Evolutionary conservation across 192 early-diverging fungal genomes (phyloP), one percentile per base, ranked within the genome.

Genomic region (Coemansia sp.): DNA sequence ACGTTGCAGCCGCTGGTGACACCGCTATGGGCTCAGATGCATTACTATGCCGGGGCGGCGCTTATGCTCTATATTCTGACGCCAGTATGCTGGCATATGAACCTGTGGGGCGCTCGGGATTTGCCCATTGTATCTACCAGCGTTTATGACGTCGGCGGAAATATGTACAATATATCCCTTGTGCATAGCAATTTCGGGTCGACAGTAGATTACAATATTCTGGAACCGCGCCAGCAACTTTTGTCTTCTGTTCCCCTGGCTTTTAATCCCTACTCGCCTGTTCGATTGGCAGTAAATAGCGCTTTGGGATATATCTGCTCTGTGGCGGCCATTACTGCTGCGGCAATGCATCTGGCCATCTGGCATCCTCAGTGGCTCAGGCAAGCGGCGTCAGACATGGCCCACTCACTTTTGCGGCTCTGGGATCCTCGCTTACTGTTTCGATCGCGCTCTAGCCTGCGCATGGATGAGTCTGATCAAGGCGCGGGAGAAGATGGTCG

Each of bases 31-130:
- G 88, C 88, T 14, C 79, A 86, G 45, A 78, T 87, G 48, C 91
- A 92, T 67, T 87, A 90, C 76, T 85, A 91, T 34, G 81, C 81
- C 2, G 89, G 90, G 0, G 87, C 88, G 12, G 61, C 87, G 5
- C 79, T 90, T 35, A 88, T 91, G 72, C 86, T 90, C 68, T 95
- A 90, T 83, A 65, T 93, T 63, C 57, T 92, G 36, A 88, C 88
- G 11, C 94, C 93, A 12, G 73, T 87, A 38, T 80, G 87, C 20
- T 92, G 90, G 69, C 88, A 83, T 70, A 74, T 86, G 58, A 74
- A 92, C 70, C 65, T 85, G 79, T 90, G 88, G 90, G 83, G 75
- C 2, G 74, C 84, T 5, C 61, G 67, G 41, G 63, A 62, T 15
- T 84, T 88, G 61, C 90, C 90, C 0, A 87, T 89, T 33, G 91